These are phyloP conservation scores for Schizophyllum amplum DNA, from an alignment of 1,284 basidiomycete genomes.

Conservation along the genomic window DNA sequence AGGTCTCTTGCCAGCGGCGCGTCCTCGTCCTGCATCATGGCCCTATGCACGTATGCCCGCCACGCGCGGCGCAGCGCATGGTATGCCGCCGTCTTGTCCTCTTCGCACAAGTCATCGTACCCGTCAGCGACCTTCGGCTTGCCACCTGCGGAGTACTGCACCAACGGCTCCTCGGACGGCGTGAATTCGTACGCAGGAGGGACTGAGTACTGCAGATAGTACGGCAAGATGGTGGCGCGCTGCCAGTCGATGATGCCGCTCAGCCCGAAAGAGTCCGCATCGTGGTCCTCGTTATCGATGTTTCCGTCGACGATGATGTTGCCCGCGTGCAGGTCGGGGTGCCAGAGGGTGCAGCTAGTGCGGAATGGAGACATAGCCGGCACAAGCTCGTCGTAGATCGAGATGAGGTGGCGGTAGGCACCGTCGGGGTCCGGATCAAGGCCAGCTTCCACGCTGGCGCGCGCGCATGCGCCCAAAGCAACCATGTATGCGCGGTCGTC, in stretches of 20 bases:
- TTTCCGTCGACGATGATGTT: constrained; percentile 21
- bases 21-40: neutral
- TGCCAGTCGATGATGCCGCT: constrained; percentile 26
- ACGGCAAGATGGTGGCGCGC: neutral
- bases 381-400: constrained; percentile 12
- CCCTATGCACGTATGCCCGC: neutral
- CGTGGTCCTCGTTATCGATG: neutral
- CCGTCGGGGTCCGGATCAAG: neutral
- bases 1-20: neutral
- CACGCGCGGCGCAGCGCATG: neutral
- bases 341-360: constrained; percentile 19
- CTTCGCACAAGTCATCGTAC: neutral
- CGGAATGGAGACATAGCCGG: constrained; percentile 17
- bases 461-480: neutral
- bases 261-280: too few relatives aligned
- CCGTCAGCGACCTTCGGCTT: neutral
- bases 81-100: neutral
- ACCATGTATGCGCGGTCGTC: neutral
- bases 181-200: neutral
- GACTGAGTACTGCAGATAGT: neutral
- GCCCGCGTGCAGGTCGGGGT: constrained; percentile 20
- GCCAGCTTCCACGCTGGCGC: neutral
- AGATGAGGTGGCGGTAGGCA: constrained; percentile 1
- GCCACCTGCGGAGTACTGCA: neutral
- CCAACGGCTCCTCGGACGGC: neutral